Evolutionary conservation across 345 rosid genomes (phyloP).

Genomic region (Kandelia obovata): DNA sequence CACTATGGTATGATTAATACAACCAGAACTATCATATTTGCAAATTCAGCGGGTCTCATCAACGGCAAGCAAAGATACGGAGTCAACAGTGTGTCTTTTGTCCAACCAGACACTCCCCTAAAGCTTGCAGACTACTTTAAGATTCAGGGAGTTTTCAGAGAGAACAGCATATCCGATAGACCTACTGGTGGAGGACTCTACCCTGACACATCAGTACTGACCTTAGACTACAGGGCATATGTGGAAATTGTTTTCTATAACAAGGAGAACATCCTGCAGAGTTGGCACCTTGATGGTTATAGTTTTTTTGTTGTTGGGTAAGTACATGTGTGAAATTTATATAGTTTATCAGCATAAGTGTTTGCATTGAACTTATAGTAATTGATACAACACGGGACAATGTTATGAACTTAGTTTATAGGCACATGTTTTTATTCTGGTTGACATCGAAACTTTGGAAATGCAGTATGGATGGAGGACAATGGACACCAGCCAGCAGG

Average conservation of each 20-base stretch:
- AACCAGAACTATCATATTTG: constrained; percentile 60
- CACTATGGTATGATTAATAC: constrained; percentile 86
- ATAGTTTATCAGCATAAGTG: neutral
- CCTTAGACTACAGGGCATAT: constrained; percentile 59
- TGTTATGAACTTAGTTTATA: neutral
- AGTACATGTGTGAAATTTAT: constrained; percentile 5
- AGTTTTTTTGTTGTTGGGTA: constrained; percentile 93
- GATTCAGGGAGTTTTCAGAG: constrained; percentile 77
- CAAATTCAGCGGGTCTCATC: constrained; percentile 69
- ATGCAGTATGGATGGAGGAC: constrained; percentile 95
- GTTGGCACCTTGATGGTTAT: constrained; percentile 82
- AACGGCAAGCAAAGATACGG: constrained; percentile 87
- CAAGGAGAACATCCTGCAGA: constrained; percentile 73
- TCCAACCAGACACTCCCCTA: constrained; percentile 75
- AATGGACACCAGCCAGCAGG: constrained; percentile 69
- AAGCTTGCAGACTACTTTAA: constrained; percentile 89
- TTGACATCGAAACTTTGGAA: neutral
- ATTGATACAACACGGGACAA: too few species aligned
- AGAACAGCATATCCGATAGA: constrained; percentile 60
- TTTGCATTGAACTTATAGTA: too few species aligned
- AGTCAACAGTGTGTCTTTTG: constrained; percentile 67
- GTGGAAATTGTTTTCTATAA: constrained; percentile 86
- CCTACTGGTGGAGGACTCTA: constrained; percentile 62
- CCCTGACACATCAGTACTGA: constrained; percentile 72
- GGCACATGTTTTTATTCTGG: neutral